These are phyloP conservation scores for Penicillium sp. DNA, from an alignment of 2,329 filamentous ascomycete species.

Conservation along the genomic window DNA sequence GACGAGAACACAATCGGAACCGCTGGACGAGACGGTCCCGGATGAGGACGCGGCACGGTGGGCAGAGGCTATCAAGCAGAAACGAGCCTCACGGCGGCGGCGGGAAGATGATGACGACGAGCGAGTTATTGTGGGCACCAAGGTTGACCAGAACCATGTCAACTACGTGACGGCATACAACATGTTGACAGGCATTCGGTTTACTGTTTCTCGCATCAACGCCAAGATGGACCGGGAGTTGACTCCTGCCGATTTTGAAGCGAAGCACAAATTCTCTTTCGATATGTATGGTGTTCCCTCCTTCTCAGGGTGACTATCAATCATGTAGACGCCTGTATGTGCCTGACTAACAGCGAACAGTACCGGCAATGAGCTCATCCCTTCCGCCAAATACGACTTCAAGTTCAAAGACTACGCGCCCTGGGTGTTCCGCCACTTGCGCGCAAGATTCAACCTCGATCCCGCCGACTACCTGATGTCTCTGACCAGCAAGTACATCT, in stretches of 20 bases:
- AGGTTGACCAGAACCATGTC: slow-evolving; percentile 93
- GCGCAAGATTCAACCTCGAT: slow-evolving; percentile 80
- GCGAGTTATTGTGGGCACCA: slow-evolving; percentile 84
- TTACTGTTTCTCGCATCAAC: slow-evolving; percentile 91
- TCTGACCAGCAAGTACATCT: slow-evolving; percentile 94
- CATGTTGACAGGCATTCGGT: slow-evolving; percentile 97
- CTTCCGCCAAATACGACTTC: slow-evolving; percentile 98
- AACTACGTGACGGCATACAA: slow-evolving; percentile 99
- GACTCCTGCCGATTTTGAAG: slow-evolving; percentile 85
- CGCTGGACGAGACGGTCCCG: slow-evolving; percentile 73
- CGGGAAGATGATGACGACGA: slow-evolving; percentile 90
- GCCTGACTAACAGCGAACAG: slow-evolving; percentile 45
- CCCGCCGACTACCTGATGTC: slow-evolving; percentile 98
- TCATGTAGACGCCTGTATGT: not conserved
- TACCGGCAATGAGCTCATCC: slow-evolving; percentile 93
- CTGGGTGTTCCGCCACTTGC: slow-evolving; percentile 94
- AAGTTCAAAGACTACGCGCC: slow-evolving; percentile 99
- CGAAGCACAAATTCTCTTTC: slow-evolving; percentile 96
- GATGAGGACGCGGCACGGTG: slow-evolving; percentile 89
- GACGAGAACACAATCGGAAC: slow-evolving; percentile 75
- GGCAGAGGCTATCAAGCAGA: slow-evolving; percentile 89
- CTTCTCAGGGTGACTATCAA: not conserved
- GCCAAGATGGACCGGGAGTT: slow-evolving; percentile 90
- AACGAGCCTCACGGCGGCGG: slow-evolving; percentile 73
- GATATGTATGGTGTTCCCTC: slow-evolving; percentile 65